Evolutionary conservation across 2,329 filamentous ascomycete species (phyloP).

Genomic region (Thielaviopsis ethacetica): DNA sequence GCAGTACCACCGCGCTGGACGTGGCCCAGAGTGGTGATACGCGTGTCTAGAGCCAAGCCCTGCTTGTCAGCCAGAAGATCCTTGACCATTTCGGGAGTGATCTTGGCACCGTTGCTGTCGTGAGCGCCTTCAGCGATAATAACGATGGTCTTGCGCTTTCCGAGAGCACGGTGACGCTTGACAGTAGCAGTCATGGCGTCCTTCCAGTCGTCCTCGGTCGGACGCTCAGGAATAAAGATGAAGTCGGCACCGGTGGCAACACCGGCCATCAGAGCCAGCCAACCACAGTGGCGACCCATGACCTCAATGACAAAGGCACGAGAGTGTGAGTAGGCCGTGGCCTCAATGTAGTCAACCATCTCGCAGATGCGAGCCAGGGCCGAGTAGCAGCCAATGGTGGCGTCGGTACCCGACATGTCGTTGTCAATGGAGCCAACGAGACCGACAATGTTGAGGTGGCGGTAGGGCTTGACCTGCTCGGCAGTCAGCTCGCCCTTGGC

Average conservation of each 20-base stretch:
- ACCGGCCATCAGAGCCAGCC: constrained; percentile 90
- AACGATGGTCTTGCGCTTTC: constrained; percentile 95
- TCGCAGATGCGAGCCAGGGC: constrained; percentile 87
- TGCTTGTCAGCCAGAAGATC: constrained; percentile 62
- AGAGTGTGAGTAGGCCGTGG: constrained; percentile 85
- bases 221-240: constrained; percentile 91
- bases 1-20: constrained; percentile 91
- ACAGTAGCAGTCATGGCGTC: constrained; percentile 73
- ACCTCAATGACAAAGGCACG: constrained; percentile 95
- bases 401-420: constrained; percentile 90
- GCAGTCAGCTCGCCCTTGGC: constrained; percentile 50
- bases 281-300: constrained; percentile 96
- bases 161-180: constrained; percentile 61
- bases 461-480: constrained; percentile 59
- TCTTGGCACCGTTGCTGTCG: constrained; percentile 69
- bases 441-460: constrained; percentile 87
- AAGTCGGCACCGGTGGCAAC: constrained; percentile 93
- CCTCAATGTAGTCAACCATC: constrained; percentile 92
- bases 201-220: constrained; percentile 73
- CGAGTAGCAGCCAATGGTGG: constrained; percentile 93
- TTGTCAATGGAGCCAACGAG: constrained; percentile 97
- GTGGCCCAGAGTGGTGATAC: constrained; percentile 88
- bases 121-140: constrained; percentile 93
- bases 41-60: constrained; percentile 70
- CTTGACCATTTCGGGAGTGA: constrained; percentile 67